Conservation (phyloP, 2,329 filamentous ascomycete species). For the Hypomyces rosellus region DNA sequence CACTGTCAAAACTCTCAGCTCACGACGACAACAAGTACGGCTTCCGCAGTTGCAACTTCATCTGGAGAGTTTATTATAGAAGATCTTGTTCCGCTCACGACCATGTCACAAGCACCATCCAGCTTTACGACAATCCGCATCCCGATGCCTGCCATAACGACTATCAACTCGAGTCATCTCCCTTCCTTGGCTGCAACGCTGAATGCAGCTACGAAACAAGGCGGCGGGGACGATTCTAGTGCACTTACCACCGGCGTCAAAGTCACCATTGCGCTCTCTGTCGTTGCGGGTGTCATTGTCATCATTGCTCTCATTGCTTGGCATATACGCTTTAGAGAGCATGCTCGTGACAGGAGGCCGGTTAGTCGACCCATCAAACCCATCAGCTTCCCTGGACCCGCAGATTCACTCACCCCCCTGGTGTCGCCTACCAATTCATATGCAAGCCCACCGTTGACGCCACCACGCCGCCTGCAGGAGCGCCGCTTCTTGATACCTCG, state of each 20-base stretch:
- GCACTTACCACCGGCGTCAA: slow-evolving; percentile 34
- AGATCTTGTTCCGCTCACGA: slow-evolving; percentile 2
- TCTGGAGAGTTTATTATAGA: not conserved
- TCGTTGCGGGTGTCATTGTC: slow-evolving; percentile 31
- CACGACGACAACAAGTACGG: not conserved
- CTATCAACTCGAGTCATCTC: slow-evolving; percentile 13
- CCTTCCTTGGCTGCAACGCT: slow-evolving; percentile 15
- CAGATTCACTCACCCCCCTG: slow-evolving; percentile 36
- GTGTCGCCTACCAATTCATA: slow-evolving; percentile 32
- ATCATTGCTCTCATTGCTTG: slow-evolving; percentile 32
- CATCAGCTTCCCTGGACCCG: slow-evolving; percentile 18
- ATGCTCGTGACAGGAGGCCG: not conserved
- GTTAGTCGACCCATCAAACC: slow-evolving; percentile 15
- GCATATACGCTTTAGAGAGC: slow-evolving; percentile 26
- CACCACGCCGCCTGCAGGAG: slow-evolving; percentile 43
- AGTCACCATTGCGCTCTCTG: slow-evolving; percentile 39
- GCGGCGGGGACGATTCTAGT: not conserved
- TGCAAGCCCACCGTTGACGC: slow-evolving; percentile 28
- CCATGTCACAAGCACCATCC: not conserved
- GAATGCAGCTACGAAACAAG: slow-evolving; percentile 1
- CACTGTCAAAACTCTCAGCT: not conserved
- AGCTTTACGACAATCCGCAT: not conserved
- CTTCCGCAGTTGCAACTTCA: not conserved
- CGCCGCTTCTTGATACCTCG: slow-evolving; percentile 34
- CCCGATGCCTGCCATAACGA: not conserved